Percentiles rank a stretch among this genome's conserved stretches.
phyloP scores from a whole-genome alignment of 257 asterid genomes.

The Primulina huaijiensis region DNA sequence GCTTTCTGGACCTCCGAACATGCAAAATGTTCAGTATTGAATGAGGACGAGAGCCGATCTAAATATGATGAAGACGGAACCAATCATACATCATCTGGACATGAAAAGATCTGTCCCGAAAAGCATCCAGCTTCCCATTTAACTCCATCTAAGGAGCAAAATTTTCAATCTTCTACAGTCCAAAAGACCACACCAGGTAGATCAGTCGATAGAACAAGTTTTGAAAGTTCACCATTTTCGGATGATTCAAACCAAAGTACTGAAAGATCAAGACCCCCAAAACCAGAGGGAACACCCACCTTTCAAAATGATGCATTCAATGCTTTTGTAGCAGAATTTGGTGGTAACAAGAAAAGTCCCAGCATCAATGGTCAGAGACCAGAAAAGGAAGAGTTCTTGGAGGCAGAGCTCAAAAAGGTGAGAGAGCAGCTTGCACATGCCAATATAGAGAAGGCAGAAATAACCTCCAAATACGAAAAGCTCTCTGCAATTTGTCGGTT shows the following conservation, averaged over 20 bases:
- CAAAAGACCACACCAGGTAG: slow-evolving; percentile 35
- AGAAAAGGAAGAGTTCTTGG: slow-evolving; percentile 53
- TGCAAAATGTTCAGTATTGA: slow-evolving; percentile 51
- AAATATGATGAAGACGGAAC: slow-evolving; percentile 61
- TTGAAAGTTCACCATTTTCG: slow-evolving; percentile 46
- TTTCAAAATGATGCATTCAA: slow-evolving; percentile 51
- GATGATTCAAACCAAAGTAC: slow-evolving; percentile 37
- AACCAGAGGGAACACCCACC: slow-evolving; percentile 42
- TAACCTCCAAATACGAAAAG: slow-evolving; percentile 78
- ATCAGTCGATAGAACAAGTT: slow-evolving; percentile 31
- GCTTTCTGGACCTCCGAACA: slow-evolving; percentile 92
- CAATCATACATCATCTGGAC: slow-evolving; percentile 36
- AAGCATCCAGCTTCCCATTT: slow-evolving; percentile 25
- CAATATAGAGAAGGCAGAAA: slow-evolving; percentile 72
- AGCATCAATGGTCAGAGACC: slow-evolving; percentile 39
- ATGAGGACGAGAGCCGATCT: slow-evolving; percentile 52
- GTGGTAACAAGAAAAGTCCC: slow-evolving; percentile 43
- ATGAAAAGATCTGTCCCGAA: slow-evolving; percentile 37
- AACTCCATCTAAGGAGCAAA: slow-evolving; percentile 32
- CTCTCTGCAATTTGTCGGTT: slow-evolving; percentile 89
- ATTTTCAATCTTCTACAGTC: slow-evolving; percentile 23
- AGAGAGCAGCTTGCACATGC: slow-evolving; percentile 68
- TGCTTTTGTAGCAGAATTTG: slow-evolving; percentile 77
- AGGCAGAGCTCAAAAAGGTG: slow-evolving; percentile 76
- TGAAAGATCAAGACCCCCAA: slow-evolving; percentile 43